Evolutionary conservation across 257 asterid genomes (phyloP).

Genomic region (Solanum ossicruentum): DNA sequence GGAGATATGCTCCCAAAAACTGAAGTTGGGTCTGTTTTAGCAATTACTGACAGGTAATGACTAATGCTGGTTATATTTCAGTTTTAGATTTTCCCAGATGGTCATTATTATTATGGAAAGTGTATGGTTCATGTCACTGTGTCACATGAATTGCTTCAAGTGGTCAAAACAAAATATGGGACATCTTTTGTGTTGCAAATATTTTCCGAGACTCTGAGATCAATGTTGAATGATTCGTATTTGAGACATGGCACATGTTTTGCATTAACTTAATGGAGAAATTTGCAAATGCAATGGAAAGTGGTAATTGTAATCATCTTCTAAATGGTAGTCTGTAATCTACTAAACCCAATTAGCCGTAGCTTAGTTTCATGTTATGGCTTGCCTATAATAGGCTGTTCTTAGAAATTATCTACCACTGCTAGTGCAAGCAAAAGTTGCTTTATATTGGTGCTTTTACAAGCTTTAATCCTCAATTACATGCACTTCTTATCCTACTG

Average conservation of each 20-base stretch:
- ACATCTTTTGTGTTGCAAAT: neutral
- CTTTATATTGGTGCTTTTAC: neutral
- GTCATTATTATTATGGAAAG: neutral
- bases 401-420: neutral
- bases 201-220: neutral
- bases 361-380: neutral
- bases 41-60: constrained; percentile 75
- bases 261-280: neutral
- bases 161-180: neutral
- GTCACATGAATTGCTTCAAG: neutral
- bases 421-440: neutral
- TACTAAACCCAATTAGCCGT: neutral
- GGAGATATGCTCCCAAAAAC: constrained; percentile 86
- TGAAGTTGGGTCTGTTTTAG: constrained; percentile 72
- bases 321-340: neutral
- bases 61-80: neutral
- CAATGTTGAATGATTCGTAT: neutral
- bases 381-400: neutral
- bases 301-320: neutral
- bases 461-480: neutral
- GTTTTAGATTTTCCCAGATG: neutral
- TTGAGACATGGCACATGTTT: neutral
- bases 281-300: neutral
- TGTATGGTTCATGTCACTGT: neutral
- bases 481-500: neutral